phyloP scores from a whole-genome alignment of 2,329 filamentous ascomycete genomes.

The Sclerotinia trifoliorum region DNA sequence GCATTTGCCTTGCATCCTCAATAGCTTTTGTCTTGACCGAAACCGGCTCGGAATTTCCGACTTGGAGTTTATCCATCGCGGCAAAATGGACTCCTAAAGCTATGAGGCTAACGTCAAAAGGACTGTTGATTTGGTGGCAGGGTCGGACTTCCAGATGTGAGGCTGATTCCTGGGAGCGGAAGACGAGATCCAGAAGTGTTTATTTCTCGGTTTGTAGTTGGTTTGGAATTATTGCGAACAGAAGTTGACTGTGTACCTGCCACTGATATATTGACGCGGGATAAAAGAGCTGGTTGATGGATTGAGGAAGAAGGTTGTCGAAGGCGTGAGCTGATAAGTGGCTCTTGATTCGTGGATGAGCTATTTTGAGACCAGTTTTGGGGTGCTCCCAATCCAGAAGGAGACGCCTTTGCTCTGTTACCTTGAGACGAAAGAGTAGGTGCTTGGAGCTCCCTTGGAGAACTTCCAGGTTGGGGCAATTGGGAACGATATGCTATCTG shows the following conservation, averaged over 20 bases:
- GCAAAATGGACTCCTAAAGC: conserved; percentile 16
- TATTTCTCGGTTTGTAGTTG: not conserved
- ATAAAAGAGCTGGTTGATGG: not conserved
- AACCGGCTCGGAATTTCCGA: conserved; percentile 26
- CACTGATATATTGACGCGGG: not conserved
- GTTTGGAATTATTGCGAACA: not conserved
- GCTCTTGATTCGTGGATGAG: not conserved
- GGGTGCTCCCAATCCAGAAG: not conserved
- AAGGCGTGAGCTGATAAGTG: not conserved
- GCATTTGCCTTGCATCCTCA: conserved; percentile 70
- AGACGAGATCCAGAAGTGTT: not conserved
- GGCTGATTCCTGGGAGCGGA: not conserved
- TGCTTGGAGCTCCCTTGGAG: not conserved
- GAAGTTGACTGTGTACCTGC: not conserved
- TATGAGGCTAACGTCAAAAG: conserved; percentile 22
- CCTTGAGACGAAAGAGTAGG: not conserved
- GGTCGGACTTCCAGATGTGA: not conserved
- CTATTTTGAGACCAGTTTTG: not conserved
- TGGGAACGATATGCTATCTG: not conserved
- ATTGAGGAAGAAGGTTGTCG: not conserved
- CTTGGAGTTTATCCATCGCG: conserved; percentile 26
- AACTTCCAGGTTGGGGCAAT: not conserved
- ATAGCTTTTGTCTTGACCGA: conserved; percentile 41
- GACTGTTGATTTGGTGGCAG: not conserved
- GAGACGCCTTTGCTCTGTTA: not conserved